Evolutionary conservation across 1,284 basidiomycete species (phyloP).

Genomic region (Mixia osmundae): DNA sequence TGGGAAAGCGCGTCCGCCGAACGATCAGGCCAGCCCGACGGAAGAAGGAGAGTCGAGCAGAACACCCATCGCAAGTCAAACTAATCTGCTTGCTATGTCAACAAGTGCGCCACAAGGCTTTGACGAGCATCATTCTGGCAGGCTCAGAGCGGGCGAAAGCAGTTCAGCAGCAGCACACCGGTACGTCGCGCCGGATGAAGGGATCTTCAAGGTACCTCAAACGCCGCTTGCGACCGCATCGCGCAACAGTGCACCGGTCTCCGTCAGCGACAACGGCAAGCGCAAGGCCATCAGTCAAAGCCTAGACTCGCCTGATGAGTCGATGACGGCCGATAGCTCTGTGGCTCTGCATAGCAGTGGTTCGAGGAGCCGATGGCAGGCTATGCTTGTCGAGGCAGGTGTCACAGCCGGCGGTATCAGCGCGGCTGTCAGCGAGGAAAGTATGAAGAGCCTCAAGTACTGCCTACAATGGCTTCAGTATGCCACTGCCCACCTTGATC

Average conservation of each 20-base stretch:
- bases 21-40: background rate
- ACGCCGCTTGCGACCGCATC: background rate
- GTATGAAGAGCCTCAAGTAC: constrained; percentile 61
- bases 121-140: no score
- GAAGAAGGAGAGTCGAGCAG: background rate
- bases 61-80: background rate
- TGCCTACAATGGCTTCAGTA: constrained; percentile 82
- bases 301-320: no score
- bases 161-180: no score
- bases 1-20: background rate
- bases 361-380: constrained; percentile 50
- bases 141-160: no score
- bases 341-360: background rate
- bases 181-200: no score
- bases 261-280: no score
- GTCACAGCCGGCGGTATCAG: constrained; percentile 37
- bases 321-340: background rate
- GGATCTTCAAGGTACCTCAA: no score
- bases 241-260: background rate
- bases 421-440: constrained; percentile 69
- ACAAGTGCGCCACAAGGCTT: no score
- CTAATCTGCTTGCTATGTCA: background rate
- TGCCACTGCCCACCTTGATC: constrained; percentile 64
- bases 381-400: constrained; percentile 63
- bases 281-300: no score